A percentile compares a stretch with the other conserved stretches of the same genome.
Conservation (phyloP, 2,329 filamentous ascomycete species). For the Mycosphaerella arachidis region DNA sequence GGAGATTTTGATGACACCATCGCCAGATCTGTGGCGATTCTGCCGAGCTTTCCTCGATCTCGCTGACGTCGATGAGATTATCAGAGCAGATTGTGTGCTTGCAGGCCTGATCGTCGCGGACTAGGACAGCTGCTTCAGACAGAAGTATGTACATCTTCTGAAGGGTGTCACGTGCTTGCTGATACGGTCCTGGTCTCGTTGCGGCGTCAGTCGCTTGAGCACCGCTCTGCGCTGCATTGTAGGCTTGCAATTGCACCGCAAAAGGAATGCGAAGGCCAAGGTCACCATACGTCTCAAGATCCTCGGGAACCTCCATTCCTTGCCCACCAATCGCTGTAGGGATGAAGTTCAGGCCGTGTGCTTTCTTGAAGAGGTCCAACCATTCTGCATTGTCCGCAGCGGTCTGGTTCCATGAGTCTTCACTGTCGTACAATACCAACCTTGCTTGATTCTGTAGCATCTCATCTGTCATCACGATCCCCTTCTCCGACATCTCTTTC, state of each 20-base stretch:
- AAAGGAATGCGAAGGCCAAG: conserved; percentile 35
- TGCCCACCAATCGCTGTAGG: conserved; percentile 30
- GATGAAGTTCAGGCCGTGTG: conserved; percentile 41
- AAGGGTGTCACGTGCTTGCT: conserved; percentile 13
- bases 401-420: conserved; percentile 45
- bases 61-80: conserved; percentile 25
- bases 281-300: conserved; percentile 32
- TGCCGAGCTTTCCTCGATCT: conserved; percentile 11
- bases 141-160: conserved; percentile 21
- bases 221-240: conserved; percentile 23
- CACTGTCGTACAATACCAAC: conserved; percentile 45
- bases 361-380: conserved; percentile 48
- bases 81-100: conserved; percentile 23
- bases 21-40: conserved; percentile 11
- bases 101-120: conserved; percentile 19
- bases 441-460: conserved; percentile 47
- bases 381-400: conserved; percentile 43
- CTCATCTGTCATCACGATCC: conserved; percentile 44
- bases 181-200: conserved; percentile 14
- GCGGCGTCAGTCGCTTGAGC: conserved; percentile 11
- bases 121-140: conserved; percentile 21
- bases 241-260: conserved; percentile 29
- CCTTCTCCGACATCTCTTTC: conserved; percentile 35
- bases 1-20: conserved; percentile 24
- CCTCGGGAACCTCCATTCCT: conserved; percentile 31